Evolutionary conservation across 2,329 filamentous ascomycete species (phyloP).

Genomic region (Trichoderma sp.): DNA sequence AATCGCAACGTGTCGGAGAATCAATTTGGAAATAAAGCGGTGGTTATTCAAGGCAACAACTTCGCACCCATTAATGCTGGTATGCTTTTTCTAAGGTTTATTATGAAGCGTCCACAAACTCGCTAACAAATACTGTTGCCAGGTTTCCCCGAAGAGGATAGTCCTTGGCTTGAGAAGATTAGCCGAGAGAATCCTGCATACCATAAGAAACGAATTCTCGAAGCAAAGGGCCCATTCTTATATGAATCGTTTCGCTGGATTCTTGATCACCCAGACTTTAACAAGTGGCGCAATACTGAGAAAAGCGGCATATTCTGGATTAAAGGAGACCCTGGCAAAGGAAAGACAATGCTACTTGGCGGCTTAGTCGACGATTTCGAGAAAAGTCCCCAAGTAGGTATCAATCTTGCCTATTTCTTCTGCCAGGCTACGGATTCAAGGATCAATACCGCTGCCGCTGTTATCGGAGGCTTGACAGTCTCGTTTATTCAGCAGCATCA

Average conservation of each 20-base stretch:
- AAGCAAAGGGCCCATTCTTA: constrained; percentile 39
- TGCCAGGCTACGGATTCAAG: constrained; percentile 30
- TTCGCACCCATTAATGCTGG: neutral
- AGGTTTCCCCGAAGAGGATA: neutral
- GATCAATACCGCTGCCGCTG: constrained; percentile 42
- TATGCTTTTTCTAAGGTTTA: neutral
- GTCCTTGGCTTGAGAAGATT: neutral
- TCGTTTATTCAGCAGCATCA: constrained; percentile 39
- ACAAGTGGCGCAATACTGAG: constrained; percentile 21
- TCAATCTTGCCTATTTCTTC: constrained; percentile 25
- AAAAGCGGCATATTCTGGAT: constrained; percentile 40
- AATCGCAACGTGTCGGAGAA: neutral
- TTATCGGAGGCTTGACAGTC: constrained; percentile 47
- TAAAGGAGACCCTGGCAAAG: constrained; percentile 44
- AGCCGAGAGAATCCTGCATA: neutral
- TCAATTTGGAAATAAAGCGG: neutral
- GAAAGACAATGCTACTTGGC: constrained; percentile 48
- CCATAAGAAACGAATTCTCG: constrained; percentile 40
- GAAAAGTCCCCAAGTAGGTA: neutral
- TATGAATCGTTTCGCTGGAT: constrained; percentile 40
- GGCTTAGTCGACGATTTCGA: constrained; percentile 35
- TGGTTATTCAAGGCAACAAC: neutral
- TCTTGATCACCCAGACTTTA: constrained; percentile 34
- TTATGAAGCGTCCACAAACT: neutral
- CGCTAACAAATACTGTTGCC: neutral